Base-by-base conservation (phyloP, 345 rosid species). In the Clausena lansium region DNA sequence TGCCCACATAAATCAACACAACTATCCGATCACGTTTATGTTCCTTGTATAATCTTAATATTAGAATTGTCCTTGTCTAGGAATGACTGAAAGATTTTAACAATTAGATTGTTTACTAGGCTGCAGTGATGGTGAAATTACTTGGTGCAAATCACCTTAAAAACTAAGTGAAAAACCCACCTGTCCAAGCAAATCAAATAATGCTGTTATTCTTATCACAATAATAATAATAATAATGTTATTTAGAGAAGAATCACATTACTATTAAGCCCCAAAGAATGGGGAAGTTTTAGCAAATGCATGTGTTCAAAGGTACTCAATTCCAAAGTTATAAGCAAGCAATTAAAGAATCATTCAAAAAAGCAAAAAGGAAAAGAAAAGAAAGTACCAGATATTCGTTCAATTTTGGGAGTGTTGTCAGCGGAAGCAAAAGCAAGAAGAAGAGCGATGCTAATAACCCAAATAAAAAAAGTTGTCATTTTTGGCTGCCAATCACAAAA, bases 341-440 rank as follows among this genome's bases (percentile, higher is more conserved):
- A 25, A 8, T 68, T 24, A 66, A 30, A 39, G 8, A 47, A 57
- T 17, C 69, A 20, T 13, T 7, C 38, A 27, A 57, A 8, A 20
- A 27, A 8, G 2, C 5, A 14, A 15, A 13, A 65, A n/a, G 38
- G 57, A n/a, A 7, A n/a, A 11, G 5, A 32, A 77, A 70, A n/a
- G 17, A 33, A 33, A 14, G 41, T 24, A 93, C 97, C 98, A 70
- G 98, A 91, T 85, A 92, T 94, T 24, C 95, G 81, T 84, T 92
- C 97, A 0, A 92, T 94, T 14, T 88, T 89, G 39, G 76, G 83
- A 47, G 73, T 83, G 54, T 76, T 86, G 30, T 92, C 80, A 66
- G 91, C 83, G 35, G 76, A 69, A 71, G 80, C 58, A 57, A 67
- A 61, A 71, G 70, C 71, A 58, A 82, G 70, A 73, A 79, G 75